A percentile compares a stretch with the other conserved stretches of the same genome.
phyloP scores from a whole-genome alignment of 441 rosid species.

The Brassica balearica region DNA sequence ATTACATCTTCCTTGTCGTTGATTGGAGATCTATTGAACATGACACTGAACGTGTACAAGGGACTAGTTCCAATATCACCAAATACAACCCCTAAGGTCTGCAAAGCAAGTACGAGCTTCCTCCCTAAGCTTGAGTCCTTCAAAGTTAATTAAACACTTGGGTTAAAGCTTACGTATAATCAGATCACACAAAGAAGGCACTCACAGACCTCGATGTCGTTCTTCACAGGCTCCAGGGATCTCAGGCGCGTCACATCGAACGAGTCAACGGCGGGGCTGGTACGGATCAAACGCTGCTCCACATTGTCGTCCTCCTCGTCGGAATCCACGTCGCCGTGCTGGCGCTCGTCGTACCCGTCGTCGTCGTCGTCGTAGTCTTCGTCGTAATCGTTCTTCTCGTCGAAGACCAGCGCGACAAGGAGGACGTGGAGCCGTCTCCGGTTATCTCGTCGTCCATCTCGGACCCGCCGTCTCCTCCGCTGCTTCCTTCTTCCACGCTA shows the following conservation, averaged over 20 bases:
- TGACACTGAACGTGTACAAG: conserved; percentile 87
- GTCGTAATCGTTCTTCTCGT: conserved; percentile 76
- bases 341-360: conserved; percentile 42
- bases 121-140: conserved; percentile 79
- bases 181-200: background rate
- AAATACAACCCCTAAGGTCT: conserved; percentile 93
- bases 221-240: conserved; percentile 82
- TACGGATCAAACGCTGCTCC: conserved; percentile 88
- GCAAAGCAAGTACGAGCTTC: conserved; percentile 77
- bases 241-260: conserved; percentile 94
- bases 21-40: conserved; percentile 86
- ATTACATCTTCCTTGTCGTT: conserved; percentile 80
- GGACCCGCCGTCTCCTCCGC: conserved; percentile 39
- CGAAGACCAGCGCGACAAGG: conserved; percentile 88
- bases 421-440: conserved; percentile 67
- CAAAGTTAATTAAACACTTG: conserved; percentile 26
- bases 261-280: conserved; percentile 90
- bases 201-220: conserved; percentile 65
- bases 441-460: conserved; percentile 39
- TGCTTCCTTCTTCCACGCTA: conserved; percentile 41
- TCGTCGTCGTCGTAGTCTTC: conserved; percentile 47
- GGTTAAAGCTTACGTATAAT: conserved; percentile 3
- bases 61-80: conserved; percentile 99
- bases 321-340: conserved; percentile 55
- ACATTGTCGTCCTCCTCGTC: conserved; percentile 71